A percentile compares a stretch with the other conserved stretches of the same genome.
Conservation (phyloP, 169 alveolate species). For the Babesia divergens region DNA sequence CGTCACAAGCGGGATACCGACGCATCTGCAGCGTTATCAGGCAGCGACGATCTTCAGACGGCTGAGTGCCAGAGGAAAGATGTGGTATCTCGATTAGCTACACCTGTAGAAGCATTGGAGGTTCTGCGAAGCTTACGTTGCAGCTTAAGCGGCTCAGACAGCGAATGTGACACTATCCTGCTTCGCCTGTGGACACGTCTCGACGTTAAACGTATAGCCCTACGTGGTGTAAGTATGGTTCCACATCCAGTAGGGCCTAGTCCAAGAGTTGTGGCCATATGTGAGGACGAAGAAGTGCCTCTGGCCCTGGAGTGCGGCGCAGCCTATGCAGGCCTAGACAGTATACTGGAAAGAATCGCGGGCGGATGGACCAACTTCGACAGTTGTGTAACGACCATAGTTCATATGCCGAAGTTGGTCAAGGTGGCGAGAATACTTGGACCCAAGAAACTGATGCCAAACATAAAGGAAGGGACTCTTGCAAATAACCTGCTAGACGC, state of each 20-base stretch:
- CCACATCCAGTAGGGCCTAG: constrained; percentile 53
- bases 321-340: constrained; percentile 69
- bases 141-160: not conserved
- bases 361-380: constrained; percentile 87
- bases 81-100: constrained; percentile 1
- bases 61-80: not conserved
- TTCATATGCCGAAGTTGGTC: constrained; percentile 80
- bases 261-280: constrained; percentile 55
- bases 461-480: constrained; percentile 83
- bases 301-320: constrained; percentile 68
- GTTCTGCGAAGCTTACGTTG: constrained; percentile 9
- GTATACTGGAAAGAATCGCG: constrained; percentile 67
- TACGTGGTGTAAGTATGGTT: constrained; percentile 46
- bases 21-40: not conserved
- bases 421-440: constrained; percentile 88
- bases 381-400: constrained; percentile 79
- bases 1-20: not conserved
- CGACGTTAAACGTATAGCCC: constrained; percentile 43
- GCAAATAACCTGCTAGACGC: constrained; percentile 65
- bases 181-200: constrained; percentile 33
- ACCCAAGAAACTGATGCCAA: constrained; percentile 91
- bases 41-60: not conserved
- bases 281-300: constrained; percentile 53
- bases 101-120: constrained; percentile 14
- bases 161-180: not conserved